A percentile compares a stretch with the other conserved stretches of the same genome.
Conservation (phyloP, 2,329 filamentous ascomycete genomes). For the Fusarium sp. region DNA sequence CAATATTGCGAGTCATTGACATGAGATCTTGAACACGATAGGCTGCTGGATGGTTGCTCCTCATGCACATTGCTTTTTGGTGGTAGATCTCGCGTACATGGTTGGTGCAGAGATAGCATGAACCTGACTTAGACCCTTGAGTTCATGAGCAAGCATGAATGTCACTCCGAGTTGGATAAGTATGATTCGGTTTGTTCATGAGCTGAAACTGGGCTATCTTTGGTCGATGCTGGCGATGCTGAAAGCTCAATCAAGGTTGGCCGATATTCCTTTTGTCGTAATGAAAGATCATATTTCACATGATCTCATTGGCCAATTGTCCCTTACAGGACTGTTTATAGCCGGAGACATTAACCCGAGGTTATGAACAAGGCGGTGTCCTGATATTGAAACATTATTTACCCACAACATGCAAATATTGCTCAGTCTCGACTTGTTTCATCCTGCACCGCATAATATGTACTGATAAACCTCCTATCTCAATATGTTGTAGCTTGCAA, state of each 20-base stretch:
- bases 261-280: not conserved
- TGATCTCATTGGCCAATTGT: not conserved
- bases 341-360: not conserved
- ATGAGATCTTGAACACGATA: not conserved
- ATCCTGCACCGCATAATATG: conserved; percentile 2
- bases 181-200: not conserved
- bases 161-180: not conserved
- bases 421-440: conserved; percentile 12
- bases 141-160: conserved; percentile 2
- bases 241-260: not conserved
- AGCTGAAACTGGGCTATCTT: not conserved
- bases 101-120: not conserved
- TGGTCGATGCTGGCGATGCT: not conserved
- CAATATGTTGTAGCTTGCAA: not conserved
- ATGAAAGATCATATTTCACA: conserved; percentile 4
- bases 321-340: not conserved
- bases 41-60: not conserved
- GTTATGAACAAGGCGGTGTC: conserved; percentile 10
- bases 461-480: conserved; percentile 14
- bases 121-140: conserved; percentile 4
- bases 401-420: not conserved
- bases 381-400: conserved; percentile 21
- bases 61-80: conserved; percentile 26
- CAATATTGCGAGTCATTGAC: conserved; percentile 13
- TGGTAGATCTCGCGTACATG: conserved; percentile 10